Percentiles rank a stretch among this genome's conserved stretches.
Conservation (phyloP, 192 early-diverging fungal species). For the Mortierella antarctica region DNA sequence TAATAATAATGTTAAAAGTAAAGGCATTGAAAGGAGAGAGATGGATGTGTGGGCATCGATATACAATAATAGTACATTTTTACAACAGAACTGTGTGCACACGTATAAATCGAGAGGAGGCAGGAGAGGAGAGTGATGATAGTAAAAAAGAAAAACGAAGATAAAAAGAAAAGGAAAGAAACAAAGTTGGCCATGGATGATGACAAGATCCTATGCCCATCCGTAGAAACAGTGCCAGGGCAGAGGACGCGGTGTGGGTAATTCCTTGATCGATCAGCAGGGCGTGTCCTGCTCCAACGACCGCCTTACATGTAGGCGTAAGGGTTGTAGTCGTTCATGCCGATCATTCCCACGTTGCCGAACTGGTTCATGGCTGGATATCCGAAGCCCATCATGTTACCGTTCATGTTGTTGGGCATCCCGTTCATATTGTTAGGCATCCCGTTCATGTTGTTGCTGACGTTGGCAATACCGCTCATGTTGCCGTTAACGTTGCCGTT, state of each 20-base stretch:
- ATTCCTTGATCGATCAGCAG: neutral
- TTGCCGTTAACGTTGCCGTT: conserved; percentile 20
- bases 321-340: conserved; percentile 58
- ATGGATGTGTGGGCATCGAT: conserved; percentile 19
- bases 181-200: neutral
- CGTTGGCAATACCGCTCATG: conserved; percentile 5
- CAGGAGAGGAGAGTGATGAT: conserved; percentile 7
- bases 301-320: conserved; percentile 54
- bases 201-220: neutral
- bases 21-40: neutral
- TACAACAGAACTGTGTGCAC: conserved; percentile 36
- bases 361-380: conserved; percentile 55
- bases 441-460: conserved; percentile 17
- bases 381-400: conserved; percentile 53
- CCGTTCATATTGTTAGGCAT: conserved; percentile 2
- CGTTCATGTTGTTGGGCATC: conserved; percentile 41
- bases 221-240: neutral
- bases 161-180: conserved; percentile 8
- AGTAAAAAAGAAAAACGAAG: neutral
- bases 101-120: conserved; percentile 6
- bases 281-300: neutral
- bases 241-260: neutral
- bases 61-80: conserved; percentile 41
- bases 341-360: conserved; percentile 59
- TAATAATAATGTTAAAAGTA: conserved; percentile 7